Evolutionary conservation across 2,329 filamentous ascomycete species (phyloP), one percentile per base, ranked within the genome.

Genomic region (Fusarium transvaalense): DNA sequence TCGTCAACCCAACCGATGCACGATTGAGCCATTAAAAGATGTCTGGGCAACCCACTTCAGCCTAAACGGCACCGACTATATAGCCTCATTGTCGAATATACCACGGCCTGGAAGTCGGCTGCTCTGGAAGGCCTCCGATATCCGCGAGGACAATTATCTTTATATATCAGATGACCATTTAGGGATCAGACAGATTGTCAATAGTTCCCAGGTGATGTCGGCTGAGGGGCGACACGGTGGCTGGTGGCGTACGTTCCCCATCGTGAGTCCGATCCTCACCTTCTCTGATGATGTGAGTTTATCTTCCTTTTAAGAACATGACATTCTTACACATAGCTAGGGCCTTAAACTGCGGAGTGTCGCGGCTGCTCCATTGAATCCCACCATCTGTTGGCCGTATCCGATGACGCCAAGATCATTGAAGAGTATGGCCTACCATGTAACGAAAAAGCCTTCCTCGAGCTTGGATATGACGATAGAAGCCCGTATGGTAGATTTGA

Each of bases 101-200:
- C 39, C 35, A 12, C 12, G n/a, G 7, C 29, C 17, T 4, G 65
- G 42, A 2, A 39, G 27, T 13, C 46, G 46, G 5, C 4, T 66
- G 6, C 34, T 68, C 19, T 68, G 65, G 65, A 29, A 31, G 8
- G 51, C 53, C 19, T 1, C 10, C 0, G 0, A 23, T 3, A 29
- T 5, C 1, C n/a, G 25, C 5, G 25, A 39, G 7, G 42, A 25
- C 6, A 42, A 27, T 14, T 25, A n/a, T 21, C 15, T 70, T 21
- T 69, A 43, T 29, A 42, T 69, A 3, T 54, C 51, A 13, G 66
- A 69, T 19, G 66, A 69, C 32, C 45, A 69, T n/a, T 17, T 69
- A 13, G 66, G 66, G 9, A 64, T 69, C 25, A 56, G 51, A 10
- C 34, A 63, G 17, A 51, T 69, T 23, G 31, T 47, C 13, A 50